Base-by-base conservation (phyloP, 805 yeast species). In the Clavispora fructus region DNA sequence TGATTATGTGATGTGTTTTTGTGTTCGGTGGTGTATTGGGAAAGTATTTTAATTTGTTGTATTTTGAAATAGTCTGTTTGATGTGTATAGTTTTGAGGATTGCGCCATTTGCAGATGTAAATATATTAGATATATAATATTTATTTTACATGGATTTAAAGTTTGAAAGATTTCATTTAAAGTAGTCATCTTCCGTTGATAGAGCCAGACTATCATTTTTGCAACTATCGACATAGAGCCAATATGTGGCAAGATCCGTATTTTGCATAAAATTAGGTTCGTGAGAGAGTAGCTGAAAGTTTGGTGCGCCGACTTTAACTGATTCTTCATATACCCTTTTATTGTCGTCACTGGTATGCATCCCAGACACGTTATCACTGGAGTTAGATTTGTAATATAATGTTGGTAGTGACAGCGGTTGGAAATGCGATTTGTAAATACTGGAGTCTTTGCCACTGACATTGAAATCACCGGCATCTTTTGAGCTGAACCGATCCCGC, bases 261-360 rank as follows among this genome's bases (percentile, higher is more conserved):
- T 45, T 48, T 31, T 16, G 30, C 44, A 27, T 28, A 35, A 19
- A 39, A 27, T 41, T 46, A 41, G 28, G 39, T 30, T 47, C 58
- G 9, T 39, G 55, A 23, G 23, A 47, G 31, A 1, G 55, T 27
- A 19, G n/a, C 14, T 17, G 32, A 13, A 14, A 33, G 3, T 12
- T 2, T 4, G 23, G 5, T 7, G 37, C 25, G 5, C 12, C 25
- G 16, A 8, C 25, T 5, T 33, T 16, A 4, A 17, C 25, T 8
- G 25, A 33, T 7, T 16, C 13, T 7, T 33, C 13, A 33, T 33
- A 33, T 16, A 33, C 7, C 9, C 16, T 16, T 17, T 14, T 16
- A 7, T 33, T 25, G 11, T 4, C n/a, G 9, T 33, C 37, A 16
- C 25, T 33, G 4, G 25, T 16, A 33, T 17, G 25, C n/a, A 17